phyloP scores from a whole-genome alignment of 352 stramenopile species.

The Phytopythium kandeliae region DNA sequence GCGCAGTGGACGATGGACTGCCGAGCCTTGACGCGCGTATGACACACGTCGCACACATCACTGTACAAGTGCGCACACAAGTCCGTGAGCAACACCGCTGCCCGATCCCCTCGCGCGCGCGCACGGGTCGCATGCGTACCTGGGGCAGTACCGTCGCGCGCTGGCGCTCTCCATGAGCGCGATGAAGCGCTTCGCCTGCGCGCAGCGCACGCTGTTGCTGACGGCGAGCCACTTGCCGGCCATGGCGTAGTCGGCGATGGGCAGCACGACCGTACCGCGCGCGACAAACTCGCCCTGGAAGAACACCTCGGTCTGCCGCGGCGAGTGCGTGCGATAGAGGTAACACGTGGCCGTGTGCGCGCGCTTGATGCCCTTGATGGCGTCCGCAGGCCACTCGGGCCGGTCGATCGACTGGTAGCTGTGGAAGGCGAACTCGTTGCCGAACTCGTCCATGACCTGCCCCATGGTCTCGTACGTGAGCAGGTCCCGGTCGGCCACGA shows the following conservation, averaged over 20 bases:
- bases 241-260: slow-evolving; percentile 29
- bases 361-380: slow-evolving; percentile 27
- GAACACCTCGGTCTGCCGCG: slow-evolving; percentile 23
- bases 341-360: slow-evolving; percentile 25
- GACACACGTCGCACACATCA: slow-evolving; percentile 25
- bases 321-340: slow-evolving; percentile 18
- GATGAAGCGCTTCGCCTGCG: slow-evolving; percentile 20
- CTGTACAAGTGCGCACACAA: slow-evolving; percentile 2
- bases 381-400: slow-evolving; percentile 28
- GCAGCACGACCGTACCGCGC: slow-evolving; percentile 20
- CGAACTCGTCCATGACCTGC: slow-evolving; percentile 23
- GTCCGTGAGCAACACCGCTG: background rate
- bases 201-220: slow-evolving; percentile 17
- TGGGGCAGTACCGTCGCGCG: slow-evolving; percentile 11
- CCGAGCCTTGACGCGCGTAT: slow-evolving; percentile 11
- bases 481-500: slow-evolving; percentile 25
- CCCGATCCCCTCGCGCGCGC: background rate
- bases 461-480: slow-evolving; percentile 35
- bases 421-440: slow-evolving; percentile 31
- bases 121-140: slow-evolving; percentile 1
- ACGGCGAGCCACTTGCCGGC: slow-evolving; percentile 32
- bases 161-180: slow-evolving; percentile 17
- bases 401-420: slow-evolving; percentile 33
- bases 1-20: slow-evolving; percentile 14
- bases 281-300: slow-evolving; percentile 26